A percentile compares a stretch with the other conserved stretches of the same genome.
phyloP scores from a whole-genome alignment of 345 rosid species.

The Lepidium africanum region DNA sequence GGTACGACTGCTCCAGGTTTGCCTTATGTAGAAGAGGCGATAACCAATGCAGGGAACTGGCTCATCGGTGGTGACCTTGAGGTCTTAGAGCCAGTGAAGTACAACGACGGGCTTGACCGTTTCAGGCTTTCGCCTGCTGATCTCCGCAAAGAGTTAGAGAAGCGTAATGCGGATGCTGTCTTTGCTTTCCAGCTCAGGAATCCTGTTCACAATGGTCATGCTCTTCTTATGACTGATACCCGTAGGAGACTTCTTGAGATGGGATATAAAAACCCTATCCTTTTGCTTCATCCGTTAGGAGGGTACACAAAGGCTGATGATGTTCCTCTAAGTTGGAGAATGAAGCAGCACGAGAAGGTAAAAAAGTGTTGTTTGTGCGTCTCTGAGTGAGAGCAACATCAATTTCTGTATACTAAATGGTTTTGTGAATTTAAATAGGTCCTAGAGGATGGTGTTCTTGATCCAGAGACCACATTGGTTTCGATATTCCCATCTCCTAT shows the following conservation, averaged over 20 bases:
- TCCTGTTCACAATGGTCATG: conserved; percentile 98
- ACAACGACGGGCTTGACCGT: conserved; percentile 82
- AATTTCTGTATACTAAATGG: neutral
- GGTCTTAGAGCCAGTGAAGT: conserved; percentile 83
- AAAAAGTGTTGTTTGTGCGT: neutral
- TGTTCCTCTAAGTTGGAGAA: conserved; percentile 96
- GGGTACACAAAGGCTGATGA: conserved; percentile 98
- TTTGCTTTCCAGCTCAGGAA: conserved; percentile 99
- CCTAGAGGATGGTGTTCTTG: conserved; percentile 95
- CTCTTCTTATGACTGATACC: conserved; percentile 93
- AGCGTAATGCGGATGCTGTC: conserved; percentile 91
- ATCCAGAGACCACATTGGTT: conserved; percentile 95
- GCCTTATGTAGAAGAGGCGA: conserved; percentile 77
- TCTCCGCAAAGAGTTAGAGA: conserved; percentile 68
- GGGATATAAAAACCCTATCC: conserved; percentile 93
- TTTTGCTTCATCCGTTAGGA: conserved; percentile 92
- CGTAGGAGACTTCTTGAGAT: conserved; percentile 84
- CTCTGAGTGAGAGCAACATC: neutral
- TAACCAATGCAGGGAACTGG: conserved; percentile 80
- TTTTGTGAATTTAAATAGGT: conserved; percentile 42
- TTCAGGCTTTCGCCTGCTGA: conserved; percentile 83
- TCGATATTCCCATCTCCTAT: conserved; percentile 98
- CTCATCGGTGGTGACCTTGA: conserved; percentile 91
- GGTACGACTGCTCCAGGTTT: conserved; percentile 92
- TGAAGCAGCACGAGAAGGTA: conserved; percentile 98